Evolutionary conservation across 2,329 filamentous ascomycete genomes (phyloP), one percentile per base, ranked within the genome.

Genomic region (Apiospora sp.): DNA sequence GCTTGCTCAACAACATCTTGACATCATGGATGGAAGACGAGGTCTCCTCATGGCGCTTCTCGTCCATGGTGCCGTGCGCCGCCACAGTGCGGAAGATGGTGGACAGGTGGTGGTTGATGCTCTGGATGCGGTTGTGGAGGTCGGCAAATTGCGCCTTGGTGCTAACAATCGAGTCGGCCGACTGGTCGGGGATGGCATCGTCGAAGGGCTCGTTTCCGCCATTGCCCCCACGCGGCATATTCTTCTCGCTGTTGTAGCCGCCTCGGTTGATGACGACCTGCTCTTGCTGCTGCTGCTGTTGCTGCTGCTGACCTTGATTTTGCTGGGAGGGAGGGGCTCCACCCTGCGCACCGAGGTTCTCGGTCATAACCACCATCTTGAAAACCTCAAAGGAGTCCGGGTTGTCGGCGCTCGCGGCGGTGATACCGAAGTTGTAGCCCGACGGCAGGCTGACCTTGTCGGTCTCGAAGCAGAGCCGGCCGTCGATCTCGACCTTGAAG

Each of bases 351-450:
- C 82, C 79, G 72, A 78, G 81, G 43, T 81, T 81, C 37, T 90
- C 88, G 14, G 89, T 91, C 79, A 92, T 90, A 70, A 96, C 90
- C 48, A 93, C 88, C 80, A 98, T 89, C 81, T 96, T 97, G 87
- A 95, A 96, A 76, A 98, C 83, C 83, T 99, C 96, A 79, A 98
- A 97, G 6, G 94, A 97, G 84, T 99, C 96, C 0, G 96, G 95
- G 78, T 91, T 95, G 76, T 98, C 96, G 43, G 94, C 93, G 3
- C 94, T 96, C 22, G 94, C 93, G 58, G 96, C 96, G 16, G 93
- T 94, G 77, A 99, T 85, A 78, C 96, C 96, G 76, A 98, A 94
- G 81, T 90, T 89, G 85, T 98, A 97, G 76, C 94, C 94, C 1
- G 88, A 78, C 3, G 96, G 96, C 34, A 99, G 88, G 74, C 86